These are phyloP conservation scores for Phlyctochytrium bullatum DNA, from an alignment of 192 early-diverging fungal genomes.

Conservation along the genomic window DNA sequence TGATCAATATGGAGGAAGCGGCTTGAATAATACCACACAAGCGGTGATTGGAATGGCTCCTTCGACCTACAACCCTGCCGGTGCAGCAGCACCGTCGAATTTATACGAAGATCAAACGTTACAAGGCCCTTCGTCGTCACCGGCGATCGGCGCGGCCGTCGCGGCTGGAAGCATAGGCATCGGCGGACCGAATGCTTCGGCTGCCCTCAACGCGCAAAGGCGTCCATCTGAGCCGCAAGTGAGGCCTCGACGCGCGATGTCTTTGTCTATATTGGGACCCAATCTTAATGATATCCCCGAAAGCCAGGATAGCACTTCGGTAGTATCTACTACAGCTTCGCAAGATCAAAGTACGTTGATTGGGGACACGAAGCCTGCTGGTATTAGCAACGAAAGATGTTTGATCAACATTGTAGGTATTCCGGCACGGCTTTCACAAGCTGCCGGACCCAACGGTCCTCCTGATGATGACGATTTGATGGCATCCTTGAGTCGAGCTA, in stretches of 20 bases:
- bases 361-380: no score
- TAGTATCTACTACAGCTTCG: no score
- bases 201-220: not conserved
- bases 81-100: not conserved
- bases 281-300: not conserved
- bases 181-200: not conserved
- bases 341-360: no score
- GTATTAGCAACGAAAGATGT: no score
- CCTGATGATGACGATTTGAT: not conserved
- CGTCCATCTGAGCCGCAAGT: constrained; percentile 8
- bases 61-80: not conserved
- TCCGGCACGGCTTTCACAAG: not conserved
- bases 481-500: not conserved
- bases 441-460: no score
- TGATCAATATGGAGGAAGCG: constrained; percentile 20
- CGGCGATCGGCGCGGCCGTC: not conserved
- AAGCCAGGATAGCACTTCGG: not conserved
- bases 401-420: no score
- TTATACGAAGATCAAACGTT: not conserved
- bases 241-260: constrained; percentile 12
- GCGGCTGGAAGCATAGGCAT: not conserved
- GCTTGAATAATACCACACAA: not conserved
- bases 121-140: not conserved
- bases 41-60: no score
- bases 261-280: constrained; percentile 19